Evolutionary conservation across 2,329 filamentous ascomycete species (phyloP).

Genomic region (Hypocreales sp.): DNA sequence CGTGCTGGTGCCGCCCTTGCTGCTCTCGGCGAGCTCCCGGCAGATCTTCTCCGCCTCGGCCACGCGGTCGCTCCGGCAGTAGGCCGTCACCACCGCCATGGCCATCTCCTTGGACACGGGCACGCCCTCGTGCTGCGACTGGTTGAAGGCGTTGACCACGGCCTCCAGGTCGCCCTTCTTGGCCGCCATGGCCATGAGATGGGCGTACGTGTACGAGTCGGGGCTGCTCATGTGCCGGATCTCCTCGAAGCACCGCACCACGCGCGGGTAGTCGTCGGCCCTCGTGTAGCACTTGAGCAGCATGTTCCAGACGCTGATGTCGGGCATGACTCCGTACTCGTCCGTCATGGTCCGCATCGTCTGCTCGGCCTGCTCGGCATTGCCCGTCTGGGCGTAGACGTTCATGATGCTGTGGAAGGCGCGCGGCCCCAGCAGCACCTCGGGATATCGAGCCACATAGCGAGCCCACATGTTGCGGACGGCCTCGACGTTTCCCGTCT

Average conservation of each 20-base stretch:
- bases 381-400: slow-evolving; percentile 53
- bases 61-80: slow-evolving; percentile 29
- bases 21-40: slow-evolving; percentile 33
- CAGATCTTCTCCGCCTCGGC: slow-evolving; percentile 21
- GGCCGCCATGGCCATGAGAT: slow-evolving; percentile 58
- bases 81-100: slow-evolving; percentile 50
- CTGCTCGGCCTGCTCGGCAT: slow-evolving; percentile 40
- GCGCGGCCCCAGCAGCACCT: slow-evolving; percentile 16
- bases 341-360: slow-evolving; percentile 47
- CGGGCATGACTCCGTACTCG: slow-evolving; percentile 40
- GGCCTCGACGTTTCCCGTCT: slow-evolving; percentile 27
- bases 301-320: slow-evolving; percentile 56
- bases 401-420: slow-evolving; percentile 47
- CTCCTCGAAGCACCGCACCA: slow-evolving; percentile 45
- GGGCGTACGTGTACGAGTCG: slow-evolving; percentile 50
- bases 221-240: slow-evolving; percentile 37
- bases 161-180: slow-evolving; percentile 57
- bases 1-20: slow-evolving; percentile 36
- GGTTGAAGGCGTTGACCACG: slow-evolving; percentile 47
- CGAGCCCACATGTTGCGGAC: slow-evolving; percentile 29
- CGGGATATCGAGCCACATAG: slow-evolving; percentile 21
- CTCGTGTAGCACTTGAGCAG: slow-evolving; percentile 57
- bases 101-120: slow-evolving; percentile 40
- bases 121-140: slow-evolving; percentile 39
- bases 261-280: slow-evolving; percentile 50